These are phyloP conservation scores for Waltiozyma solani DNA, from an alignment of 1,139 yeast genomes.

Conservation along the genomic window DNA sequence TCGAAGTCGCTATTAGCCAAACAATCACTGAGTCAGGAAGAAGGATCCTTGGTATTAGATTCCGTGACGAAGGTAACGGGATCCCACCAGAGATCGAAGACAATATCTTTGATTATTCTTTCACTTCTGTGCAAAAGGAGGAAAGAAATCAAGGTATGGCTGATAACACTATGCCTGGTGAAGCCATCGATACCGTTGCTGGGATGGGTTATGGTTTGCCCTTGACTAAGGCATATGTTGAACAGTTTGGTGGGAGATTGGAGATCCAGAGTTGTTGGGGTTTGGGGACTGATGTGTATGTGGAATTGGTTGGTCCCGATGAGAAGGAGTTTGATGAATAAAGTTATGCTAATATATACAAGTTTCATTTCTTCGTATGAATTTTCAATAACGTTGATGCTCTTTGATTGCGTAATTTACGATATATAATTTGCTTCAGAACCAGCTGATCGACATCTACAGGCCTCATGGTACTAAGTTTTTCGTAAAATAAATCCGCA, in stretches of 20 bases:
- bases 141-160: constrained; percentile 22
- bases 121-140: constrained; percentile 46
- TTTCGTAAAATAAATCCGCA: no score
- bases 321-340: neutral
- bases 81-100: constrained; percentile 55
- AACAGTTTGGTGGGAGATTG: constrained; percentile 65
- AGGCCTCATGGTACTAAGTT: no score
- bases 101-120: constrained; percentile 77
- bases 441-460: no score
- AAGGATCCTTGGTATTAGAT: constrained; percentile 44
- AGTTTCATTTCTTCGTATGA: no score
- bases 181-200: constrained; percentile 67
- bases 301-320: constrained; percentile 37
- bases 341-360: no score
- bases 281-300: constrained; percentile 74
- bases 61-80: constrained; percentile 87
- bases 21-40: constrained; percentile 21
- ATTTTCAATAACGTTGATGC: no score
- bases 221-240: constrained; percentile 63
- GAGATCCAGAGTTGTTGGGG: constrained; percentile 76
- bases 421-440: no score
- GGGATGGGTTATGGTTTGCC: constrained; percentile 98
- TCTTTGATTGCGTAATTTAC: no score
- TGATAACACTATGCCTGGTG: constrained; percentile 62
- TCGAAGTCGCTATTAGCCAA: constrained; percentile 52